These are phyloP conservation scores for Raphanus raphanistrum DNA, from an alignment of 345 rosid genomes.

Conservation along the genomic window DNA sequence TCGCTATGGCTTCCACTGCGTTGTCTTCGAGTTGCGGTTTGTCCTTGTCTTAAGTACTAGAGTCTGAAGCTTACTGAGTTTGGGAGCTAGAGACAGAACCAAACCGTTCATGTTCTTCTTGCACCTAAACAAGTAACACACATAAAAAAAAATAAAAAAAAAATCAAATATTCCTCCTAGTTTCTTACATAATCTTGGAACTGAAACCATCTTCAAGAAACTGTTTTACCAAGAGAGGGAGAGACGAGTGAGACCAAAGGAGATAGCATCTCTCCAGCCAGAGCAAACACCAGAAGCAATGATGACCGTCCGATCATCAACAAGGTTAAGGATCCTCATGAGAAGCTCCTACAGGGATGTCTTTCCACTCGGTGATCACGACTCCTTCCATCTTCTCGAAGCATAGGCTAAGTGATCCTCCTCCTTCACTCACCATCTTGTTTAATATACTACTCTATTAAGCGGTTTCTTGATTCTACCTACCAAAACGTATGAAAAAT, in stretches of 20 bases:
- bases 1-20: constrained; percentile 76
- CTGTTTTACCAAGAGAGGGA: constrained; percentile 64
- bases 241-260: constrained; percentile 73
- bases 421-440: constrained; percentile 38
- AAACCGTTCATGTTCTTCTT: constrained; percentile 75
- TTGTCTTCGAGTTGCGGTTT: constrained; percentile 82
- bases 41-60: constrained; percentile 86
- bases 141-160: neutral
- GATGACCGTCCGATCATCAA: constrained; percentile 73
- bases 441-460: neutral
- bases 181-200: constrained; percentile 9
- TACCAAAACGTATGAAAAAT: neutral
- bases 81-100: constrained; percentile 82
- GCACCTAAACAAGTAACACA: constrained; percentile 53
- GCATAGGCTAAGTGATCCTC: constrained; percentile 52
- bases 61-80: constrained; percentile 67
- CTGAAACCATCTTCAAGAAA: constrained; percentile 11
- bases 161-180: constrained; percentile 9
- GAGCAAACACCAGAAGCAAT: constrained; percentile 82
- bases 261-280: constrained; percentile 94
- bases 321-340: constrained; percentile 65
- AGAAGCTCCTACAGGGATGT: constrained; percentile 86
- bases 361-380: constrained; percentile 73
- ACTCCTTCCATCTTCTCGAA: constrained; percentile 62
- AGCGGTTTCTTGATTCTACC: constrained; percentile 38